phyloP scores from a whole-genome alignment of 2,329 filamentous ascomycete species.

The Monosporascus sp. region DNA sequence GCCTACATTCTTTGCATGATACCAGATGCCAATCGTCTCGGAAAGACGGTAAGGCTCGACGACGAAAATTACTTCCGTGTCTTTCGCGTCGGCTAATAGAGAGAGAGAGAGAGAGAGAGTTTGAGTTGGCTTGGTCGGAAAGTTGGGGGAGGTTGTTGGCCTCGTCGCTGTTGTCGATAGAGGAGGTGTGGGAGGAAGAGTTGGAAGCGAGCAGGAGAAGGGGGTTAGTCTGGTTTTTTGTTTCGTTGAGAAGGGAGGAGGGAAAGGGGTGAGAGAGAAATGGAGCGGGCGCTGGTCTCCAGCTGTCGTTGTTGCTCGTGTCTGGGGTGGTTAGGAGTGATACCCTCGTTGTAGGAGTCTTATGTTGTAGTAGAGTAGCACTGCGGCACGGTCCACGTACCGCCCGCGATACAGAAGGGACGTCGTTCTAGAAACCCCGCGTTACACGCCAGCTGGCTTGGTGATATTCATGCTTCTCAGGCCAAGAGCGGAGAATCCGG shows the following conservation, averaged over 20 bases:
- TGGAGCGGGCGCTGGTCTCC: neutral
- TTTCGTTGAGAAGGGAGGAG: neutral
- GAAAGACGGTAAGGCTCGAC: conserved; percentile 1
- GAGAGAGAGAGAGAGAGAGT: neutral
- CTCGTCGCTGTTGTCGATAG: neutral
- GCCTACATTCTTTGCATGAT: conserved; percentile 15
- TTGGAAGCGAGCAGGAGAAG: neutral
- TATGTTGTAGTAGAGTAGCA: neutral
- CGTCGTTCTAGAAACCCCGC: neutral
- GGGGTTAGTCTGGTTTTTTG: neutral
- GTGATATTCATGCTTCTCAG: no score
- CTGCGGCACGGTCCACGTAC: neutral
- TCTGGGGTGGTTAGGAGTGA: neutral
- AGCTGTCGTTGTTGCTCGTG: neutral
- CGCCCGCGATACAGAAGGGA: neutral
- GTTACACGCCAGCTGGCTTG: neutral
- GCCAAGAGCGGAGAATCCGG: no score
- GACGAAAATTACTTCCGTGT: neutral
- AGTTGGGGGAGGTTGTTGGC: no score
- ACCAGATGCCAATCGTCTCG: conserved; percentile 10
- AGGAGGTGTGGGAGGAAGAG: neutral
- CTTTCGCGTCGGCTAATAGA: neutral
- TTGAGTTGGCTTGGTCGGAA: no score
- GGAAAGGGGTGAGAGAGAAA: neutral
- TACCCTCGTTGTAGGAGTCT: neutral